Percentiles rank a stretch among this genome's conserved stretches.
Conservation (phyloP, 768 basidiomycete genomes). For the Leccinum imitatum region DNA sequence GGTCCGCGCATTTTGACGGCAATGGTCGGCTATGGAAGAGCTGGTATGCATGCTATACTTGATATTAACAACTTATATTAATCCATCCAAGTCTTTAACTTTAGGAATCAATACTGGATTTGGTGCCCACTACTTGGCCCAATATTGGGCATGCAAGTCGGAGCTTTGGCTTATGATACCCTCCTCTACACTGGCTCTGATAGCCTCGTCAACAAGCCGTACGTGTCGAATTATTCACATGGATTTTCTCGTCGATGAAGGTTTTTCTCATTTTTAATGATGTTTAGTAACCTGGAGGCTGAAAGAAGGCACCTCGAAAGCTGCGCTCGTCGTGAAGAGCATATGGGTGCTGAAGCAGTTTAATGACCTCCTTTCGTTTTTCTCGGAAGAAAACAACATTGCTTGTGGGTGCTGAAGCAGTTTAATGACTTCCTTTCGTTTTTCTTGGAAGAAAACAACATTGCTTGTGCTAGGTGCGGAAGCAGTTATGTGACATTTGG, state of each 20-base stretch:
- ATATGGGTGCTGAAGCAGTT: slow-evolving; percentile 3
- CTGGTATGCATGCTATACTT: slow-evolving; percentile 37
- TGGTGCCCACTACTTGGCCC: slow-evolving; percentile 66
- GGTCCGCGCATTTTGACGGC: slow-evolving; percentile 67
- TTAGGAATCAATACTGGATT: slow-evolving; percentile 43
- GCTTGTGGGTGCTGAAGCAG: not conserved
- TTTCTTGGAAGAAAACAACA: not conserved
- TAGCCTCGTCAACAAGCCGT: slow-evolving; percentile 55
- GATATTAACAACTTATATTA: not conserved
- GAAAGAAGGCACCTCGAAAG: slow-evolving; percentile 17
- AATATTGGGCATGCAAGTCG: slow-evolving; percentile 56
- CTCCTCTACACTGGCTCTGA: slow-evolving; percentile 58
- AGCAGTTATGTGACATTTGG: no score
- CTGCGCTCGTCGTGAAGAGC: slow-evolving; percentile 5
- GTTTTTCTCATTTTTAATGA: not conserved
- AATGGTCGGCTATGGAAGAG: slow-evolving; percentile 66
- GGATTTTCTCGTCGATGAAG: not conserved
- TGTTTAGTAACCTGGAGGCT: slow-evolving; percentile 11
- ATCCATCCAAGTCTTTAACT: not conserved
- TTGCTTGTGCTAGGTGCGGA: no score
- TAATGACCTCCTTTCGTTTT: slow-evolving; percentile 1
- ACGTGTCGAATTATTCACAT: slow-evolving; percentile 3
- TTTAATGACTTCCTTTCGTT: slow-evolving; percentile 4
- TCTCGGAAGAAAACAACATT: no score
- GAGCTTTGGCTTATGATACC: slow-evolving; percentile 55